Conservation (phyloP, 2,329 filamentous ascomycete genomes). For the Colletotrichum cordylinicola region DNA sequence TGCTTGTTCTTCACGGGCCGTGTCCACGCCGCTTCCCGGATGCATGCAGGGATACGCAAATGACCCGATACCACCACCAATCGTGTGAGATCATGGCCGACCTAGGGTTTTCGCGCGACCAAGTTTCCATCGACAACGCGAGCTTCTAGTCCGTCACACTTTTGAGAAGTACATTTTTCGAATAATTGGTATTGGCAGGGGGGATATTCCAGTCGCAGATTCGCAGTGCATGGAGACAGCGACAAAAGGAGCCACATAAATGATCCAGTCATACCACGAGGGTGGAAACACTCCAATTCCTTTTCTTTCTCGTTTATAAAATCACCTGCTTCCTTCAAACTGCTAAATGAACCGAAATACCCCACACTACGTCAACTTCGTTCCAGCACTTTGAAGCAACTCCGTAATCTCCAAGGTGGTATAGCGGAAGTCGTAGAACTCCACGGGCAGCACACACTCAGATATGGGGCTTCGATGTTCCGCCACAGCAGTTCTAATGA, state of each 20-base stretch:
- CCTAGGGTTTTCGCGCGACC: neutral
- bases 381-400: neutral
- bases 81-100: neutral
- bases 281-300: neutral
- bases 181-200: neutral
- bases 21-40: neutral
- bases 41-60: neutral
- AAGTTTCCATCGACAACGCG: no score
- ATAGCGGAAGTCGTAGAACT: neutral
- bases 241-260: neutral
- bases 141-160: no score
- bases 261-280: neutral
- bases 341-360: rapidly evolving
- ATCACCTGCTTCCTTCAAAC: rapidly evolving
- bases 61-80: neutral
- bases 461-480: neutral
- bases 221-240: neutral
- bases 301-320: rapidly evolving
- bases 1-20: neutral
- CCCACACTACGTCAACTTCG: neutral
- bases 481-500: neutral
- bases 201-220: neutral
- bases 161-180: rapidly evolving
- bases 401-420: neutral
- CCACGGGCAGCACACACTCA: neutral